Base-by-base conservation (phyloP, 164 flowering plant species). In the Magnolia changhungtana region DNA sequence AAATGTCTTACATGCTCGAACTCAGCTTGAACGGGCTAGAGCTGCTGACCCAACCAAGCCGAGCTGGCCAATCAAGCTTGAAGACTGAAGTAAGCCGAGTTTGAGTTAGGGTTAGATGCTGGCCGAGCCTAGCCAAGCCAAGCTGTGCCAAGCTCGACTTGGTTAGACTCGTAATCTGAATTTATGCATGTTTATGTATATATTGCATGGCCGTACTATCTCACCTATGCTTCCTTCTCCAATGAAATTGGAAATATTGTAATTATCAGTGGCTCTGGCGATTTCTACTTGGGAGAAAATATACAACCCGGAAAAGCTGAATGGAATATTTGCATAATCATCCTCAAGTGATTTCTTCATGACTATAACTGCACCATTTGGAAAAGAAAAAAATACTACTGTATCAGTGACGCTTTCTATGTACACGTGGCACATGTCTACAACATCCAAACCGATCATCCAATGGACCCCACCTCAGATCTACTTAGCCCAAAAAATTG, bases 221-320 rank as follows among this genome's bases (percentile, higher is more conserved):
- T 66, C 27, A 81, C 83, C 83, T 37, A 63, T 7, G 21, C 70
- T 72, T 63, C 79, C 81, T 76, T 78, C 83, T n/a, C 81, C 81
- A 66, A 81, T 78, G 67, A 78, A 37, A 66, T 72, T 76, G 13
- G 77, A 72, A 50, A 24, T 23, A 64, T 58, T 61, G 72, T 75
- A 81, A 58, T 19, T 31, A 75, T 78, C 68, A 10, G 81, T 81
- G 14, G 81, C 83, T 69, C 49, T 75, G 50, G 72, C 51, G 49
- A 81, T 73, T 73, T 78, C 83, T 51, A 52, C 74, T 20, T 52
- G 59, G 1, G 81, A 78, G 55, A 81, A 81, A 59, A 78, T 69
- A 31, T 78, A 78, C 1, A 81, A 67, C 50, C 80, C 81, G 50
- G 81, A 81, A 72, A 72, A 50, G 14, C 67, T 67, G 65, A 51